Base-by-base conservation (phyloP, 306 rosid genomes). In the Gastrolobium villosum region DNA sequence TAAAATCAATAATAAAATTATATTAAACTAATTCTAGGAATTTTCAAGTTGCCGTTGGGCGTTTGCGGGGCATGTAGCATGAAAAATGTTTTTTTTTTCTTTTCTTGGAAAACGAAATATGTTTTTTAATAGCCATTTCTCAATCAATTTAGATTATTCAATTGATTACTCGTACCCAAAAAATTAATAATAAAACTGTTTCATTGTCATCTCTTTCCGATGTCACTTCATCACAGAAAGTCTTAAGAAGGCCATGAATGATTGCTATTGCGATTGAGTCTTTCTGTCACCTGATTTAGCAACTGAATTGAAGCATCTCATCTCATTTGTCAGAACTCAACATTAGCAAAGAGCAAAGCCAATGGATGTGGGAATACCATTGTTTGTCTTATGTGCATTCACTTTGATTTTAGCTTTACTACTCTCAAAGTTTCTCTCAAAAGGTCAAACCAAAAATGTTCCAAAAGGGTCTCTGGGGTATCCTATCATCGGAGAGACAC, bases 401-500 rank as follows among this genome's bases (percentile, higher is more conserved):
- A 88, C 92, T 75, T 44, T 83, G 75, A 41, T 67, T 74, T 6
- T 65, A 49, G 80, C 73, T 68, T 72, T 79, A 61, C 62, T 84
- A 15, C 44, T 88, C 34, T 75, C 71, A 57, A 83, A 83, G 63
- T 20, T 81, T 43, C 49, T 85, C 76, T 75, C 62, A 3, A 83
- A 81, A 15, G 26, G 66, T 75, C 72, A 71, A 62, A 61, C 63
- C 14, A 83, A 75, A 79, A 88, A 83, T 72, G 61, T 88, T 35
- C 89, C 92, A n/a, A 69, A 74, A 79, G 89, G 92, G 34, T 88
- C 92, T 75, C 50, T 81, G 20, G 89, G 92, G 57, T 86, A 81
- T 10, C 92, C 88, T 32, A 10, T 85, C 3, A 75, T 86, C 0
- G 88, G 89, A 81, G 92, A 88, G 88, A 86, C 92, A 62, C 28